Base-by-base conservation (phyloP, 2,329 filamentous ascomycete species). In the Penicillium sp. region DNA sequence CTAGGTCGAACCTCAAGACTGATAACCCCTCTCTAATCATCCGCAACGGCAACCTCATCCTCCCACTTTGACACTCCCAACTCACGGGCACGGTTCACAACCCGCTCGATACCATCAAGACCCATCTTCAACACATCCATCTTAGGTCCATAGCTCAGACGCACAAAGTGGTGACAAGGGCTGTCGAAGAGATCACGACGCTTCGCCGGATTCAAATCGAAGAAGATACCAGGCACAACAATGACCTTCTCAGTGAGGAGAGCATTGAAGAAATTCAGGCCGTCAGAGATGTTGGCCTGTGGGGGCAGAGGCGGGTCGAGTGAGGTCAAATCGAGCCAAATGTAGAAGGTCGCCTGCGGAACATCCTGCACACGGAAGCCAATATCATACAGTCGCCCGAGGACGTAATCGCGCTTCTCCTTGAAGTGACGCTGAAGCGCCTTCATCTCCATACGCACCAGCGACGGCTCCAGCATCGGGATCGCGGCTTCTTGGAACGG, bases 161-260 rank as follows among this genome's bases (percentile, higher is more conserved):
- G 83, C 27, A 95, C 89, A 71, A 93, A 95, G 76, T 94, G 88
- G 76, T 97, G 93, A 76, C 93, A 97, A 56, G 93, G 93, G 63
- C 85, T 90, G 76, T 97, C 93, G 63, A 97, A 97, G 63, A 97
- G 75, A 73, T 97, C 93, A 70, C 93, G 83, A 61, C 93, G 83
- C 72, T 91, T 88, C 34, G 89, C 88, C 4, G 93, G 93, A 78
- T 97, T 97, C 61, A 97, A 76, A 68, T 97, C 93, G 72, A 97
- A 97, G 82, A 97, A 97, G 74, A 97, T 97, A 56, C 93, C 93
- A 0, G 93, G 93, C 4, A 97, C 93, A 16, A 97, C 91, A 68
- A 97, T 97, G 62, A 95, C 90, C 81, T 95, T 95, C 79, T 97
- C 91, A 68, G 89, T 85, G 41, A 97, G 79, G 70, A 94, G 94